phyloP scores from a whole-genome alignment of 1,284 basidiomycete species.

The Trametes hirsuta region DNA sequence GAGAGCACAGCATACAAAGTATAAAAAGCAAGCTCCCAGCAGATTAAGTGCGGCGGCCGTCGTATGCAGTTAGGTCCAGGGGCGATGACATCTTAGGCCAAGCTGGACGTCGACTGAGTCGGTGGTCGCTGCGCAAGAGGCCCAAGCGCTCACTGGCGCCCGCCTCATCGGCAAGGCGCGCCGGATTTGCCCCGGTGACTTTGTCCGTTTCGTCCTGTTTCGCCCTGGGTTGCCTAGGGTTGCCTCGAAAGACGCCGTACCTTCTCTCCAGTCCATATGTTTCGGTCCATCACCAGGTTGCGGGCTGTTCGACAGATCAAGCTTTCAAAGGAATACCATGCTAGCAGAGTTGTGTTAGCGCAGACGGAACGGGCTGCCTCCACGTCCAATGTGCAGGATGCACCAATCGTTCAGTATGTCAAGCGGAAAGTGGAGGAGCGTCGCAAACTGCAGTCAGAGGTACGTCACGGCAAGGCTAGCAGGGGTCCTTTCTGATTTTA shows the following conservation, averaged over 20 bases:
- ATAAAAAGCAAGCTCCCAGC: neutral
- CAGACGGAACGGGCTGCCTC: constrained; percentile 9
- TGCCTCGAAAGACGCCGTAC: neutral
- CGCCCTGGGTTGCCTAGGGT: neutral
- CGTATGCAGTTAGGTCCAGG: neutral
- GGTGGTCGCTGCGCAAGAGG: neutral
- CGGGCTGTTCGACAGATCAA: constrained; percentile 3
- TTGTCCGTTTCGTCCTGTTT: neutral
- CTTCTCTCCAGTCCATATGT: neutral
- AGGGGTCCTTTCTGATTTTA: neutral
- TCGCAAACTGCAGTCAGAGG: constrained; percentile 31
- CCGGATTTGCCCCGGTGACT: neutral
- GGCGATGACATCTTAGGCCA: constrained; percentile 19
- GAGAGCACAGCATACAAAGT: constrained; percentile 1
- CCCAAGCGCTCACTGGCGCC: neutral
- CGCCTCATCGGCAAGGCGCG: neutral
- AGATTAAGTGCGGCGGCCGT: neutral
- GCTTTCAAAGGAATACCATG: constrained; percentile 6
- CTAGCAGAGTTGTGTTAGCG: constrained; percentile 1
- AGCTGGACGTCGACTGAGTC: neutral
- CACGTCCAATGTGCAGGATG: constrained; percentile 13
- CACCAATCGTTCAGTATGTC: constrained; percentile 33
- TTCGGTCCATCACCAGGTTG: constrained; percentile 10
- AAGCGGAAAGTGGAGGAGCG: constrained; percentile 31
- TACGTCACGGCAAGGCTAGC: constrained; percentile 1